Base-by-base conservation (phyloP, 2,329 filamentous ascomycete species). In the Fusarium sp. region DNA sequence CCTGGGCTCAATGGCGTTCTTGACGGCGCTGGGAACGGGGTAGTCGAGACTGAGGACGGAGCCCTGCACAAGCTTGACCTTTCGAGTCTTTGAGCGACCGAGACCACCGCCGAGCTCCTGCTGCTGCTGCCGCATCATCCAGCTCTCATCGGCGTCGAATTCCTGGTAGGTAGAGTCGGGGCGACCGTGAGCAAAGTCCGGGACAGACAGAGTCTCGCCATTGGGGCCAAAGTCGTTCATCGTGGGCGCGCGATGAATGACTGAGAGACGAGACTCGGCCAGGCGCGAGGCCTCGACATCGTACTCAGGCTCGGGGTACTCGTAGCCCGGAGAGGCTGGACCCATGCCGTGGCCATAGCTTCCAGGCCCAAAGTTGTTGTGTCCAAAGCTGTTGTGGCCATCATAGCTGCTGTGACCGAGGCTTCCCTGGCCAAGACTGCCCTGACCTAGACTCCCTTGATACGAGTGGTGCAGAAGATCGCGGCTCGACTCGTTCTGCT, bases 1-100 rank as follows among this genome's bases (percentile, higher is more conserved):
- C 22, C 61, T 49, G 9, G 64, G 61, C 36, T 69, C 54, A 7
- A 69, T 58, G 38, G 67, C 67, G 28, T 69, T 69, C n/a, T 68
- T 69, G 45, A 69, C 53, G n/a, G 67, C 67, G 53, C 67, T 69
- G 36, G 67, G 67, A 9, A 69, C 67, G 25, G 67, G 67, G 26
- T 69, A 69, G 53, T 69, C 67, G 34, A 69, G 66, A 47, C 67
- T 69, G 38, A 69, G 58, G n/a, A 69, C 67, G 15, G 67, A 69
- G 13, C 67, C 67, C 29, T 69, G 63, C 2, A 69, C 67, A 9
- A 69, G 67, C 61, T 69, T 69, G 58, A 69, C 56, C 28, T 69
- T 69, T 0, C 67, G 67, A 1, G 67, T 69, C 36, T 63, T 64
- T 34, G 57, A 65, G n/a, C 67, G 64, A 11, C 57, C 64, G 6